Evolutionary conservation across 2,329 filamentous ascomycete genomes (phyloP).

Genomic region (Helicocarpus griseus): DNA sequence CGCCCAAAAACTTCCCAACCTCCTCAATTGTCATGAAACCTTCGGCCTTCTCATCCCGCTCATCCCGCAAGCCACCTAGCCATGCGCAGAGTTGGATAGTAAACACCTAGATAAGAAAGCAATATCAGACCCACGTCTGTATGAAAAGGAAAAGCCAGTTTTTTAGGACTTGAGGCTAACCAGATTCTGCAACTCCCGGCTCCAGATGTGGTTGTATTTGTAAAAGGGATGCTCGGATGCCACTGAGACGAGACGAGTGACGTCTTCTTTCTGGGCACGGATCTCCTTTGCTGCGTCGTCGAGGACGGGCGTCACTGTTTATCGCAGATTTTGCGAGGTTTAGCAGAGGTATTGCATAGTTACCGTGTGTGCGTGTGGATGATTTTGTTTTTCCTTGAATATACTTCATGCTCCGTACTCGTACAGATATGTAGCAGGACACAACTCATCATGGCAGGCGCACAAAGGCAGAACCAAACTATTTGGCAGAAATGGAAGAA

Average conservation of each 20-base stretch:
- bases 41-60: slow-evolving; percentile 41
- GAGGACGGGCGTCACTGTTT: slow-evolving; percentile 58
- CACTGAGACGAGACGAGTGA: slow-evolving; percentile 59
- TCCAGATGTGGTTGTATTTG: slow-evolving; percentile 91
- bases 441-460: background rate
- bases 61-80: slow-evolving; percentile 63
- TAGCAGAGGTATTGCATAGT: background rate
- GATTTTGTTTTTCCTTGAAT: background rate
- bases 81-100: slow-evolving; percentile 58
- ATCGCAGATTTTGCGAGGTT: background rate
- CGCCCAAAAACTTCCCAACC: slow-evolving; percentile 65
- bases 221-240: slow-evolving; percentile 91
- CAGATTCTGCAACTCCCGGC: slow-evolving; percentile 70
- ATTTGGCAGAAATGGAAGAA: background rate
- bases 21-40: slow-evolving; percentile 81
- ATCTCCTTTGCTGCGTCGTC: slow-evolving; percentile 61
- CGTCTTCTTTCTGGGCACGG: slow-evolving; percentile 58
- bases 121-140: too few relatives aligned
- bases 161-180: slow-evolving; percentile 36
- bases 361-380: background rate
- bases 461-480: background rate
- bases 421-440: background rate
- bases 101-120: slow-evolving; percentile 38
- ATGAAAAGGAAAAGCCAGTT: background rate
- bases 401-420: background rate